Evolutionary conservation across 2,329 filamentous ascomycete species (phyloP).

Genomic region (Xylaria sp.): DNA sequence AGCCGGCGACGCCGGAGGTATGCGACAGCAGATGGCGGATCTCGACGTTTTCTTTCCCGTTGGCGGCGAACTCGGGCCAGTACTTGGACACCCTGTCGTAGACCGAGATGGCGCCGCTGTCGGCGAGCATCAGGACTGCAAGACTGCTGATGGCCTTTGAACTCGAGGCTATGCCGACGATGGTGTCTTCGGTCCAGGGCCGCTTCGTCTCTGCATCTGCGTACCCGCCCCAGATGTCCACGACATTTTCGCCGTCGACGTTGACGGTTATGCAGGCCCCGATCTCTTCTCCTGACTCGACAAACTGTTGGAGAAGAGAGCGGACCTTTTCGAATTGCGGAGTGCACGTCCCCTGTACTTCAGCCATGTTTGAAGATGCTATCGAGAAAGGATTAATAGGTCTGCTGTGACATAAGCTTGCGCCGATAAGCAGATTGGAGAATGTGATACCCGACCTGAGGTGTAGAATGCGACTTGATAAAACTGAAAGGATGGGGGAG

Average conservation of each 20-base stretch:
- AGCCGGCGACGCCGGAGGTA: constrained; percentile 50
- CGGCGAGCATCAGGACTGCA: constrained; percentile 53
- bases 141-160: constrained; percentile 54
- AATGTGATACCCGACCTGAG: no score
- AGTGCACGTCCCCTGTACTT: constrained; percentile 52
- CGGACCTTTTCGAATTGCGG: constrained; percentile 52
- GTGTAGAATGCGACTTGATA: background rate
- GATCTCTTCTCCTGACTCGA: constrained; percentile 54
- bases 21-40: constrained; percentile 56
- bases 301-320: constrained; percentile 48
- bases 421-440: background rate
- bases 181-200: constrained; percentile 53
- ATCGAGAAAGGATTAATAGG: background rate
- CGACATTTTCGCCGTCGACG: constrained; percentile 52
- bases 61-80: constrained; percentile 58
- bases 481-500: background rate
- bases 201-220: constrained; percentile 46
- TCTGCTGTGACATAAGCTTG: background rate
- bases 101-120: constrained; percentile 52
- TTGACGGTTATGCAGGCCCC: constrained; percentile 57
- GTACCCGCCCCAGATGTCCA: constrained; percentile 57
- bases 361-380: constrained; percentile 25
- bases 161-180: constrained; percentile 53
- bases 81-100: constrained; percentile 53
- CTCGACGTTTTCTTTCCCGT: constrained; percentile 53